phyloP scores from a whole-genome alignment of 352 stramenopile genomes.

The Pythium myriotylum region DNA sequence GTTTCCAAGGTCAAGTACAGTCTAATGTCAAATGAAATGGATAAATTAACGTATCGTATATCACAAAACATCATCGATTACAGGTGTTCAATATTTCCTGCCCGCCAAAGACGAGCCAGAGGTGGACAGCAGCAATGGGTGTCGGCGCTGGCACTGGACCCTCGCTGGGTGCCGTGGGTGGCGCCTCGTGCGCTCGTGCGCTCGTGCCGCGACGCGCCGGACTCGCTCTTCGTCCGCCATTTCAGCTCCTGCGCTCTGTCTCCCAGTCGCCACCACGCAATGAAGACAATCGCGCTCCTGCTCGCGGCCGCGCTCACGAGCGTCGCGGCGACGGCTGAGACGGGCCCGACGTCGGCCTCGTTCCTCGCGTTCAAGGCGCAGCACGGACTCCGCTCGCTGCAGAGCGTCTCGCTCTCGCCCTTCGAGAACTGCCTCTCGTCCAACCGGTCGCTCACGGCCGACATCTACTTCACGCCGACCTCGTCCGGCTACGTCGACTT shows the following conservation, averaged over 20 bases:
- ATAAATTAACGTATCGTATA: too few relatives aligned
- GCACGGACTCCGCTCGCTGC: conserved; percentile 14
- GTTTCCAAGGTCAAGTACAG: too few relatives aligned
- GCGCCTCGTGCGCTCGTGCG: background rate
- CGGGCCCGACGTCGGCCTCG: conserved; percentile 12
- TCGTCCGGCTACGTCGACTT: conserved; percentile 42
- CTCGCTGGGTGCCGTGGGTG: background rate
- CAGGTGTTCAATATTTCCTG: conserved; percentile 1
- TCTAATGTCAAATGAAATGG: too few relatives aligned
- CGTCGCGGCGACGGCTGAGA: background rate
- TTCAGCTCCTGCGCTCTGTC: background rate
- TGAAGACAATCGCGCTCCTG: background rate
- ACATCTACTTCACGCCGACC: conserved; percentile 27
- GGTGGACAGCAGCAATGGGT: background rate
- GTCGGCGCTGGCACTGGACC: background rate
- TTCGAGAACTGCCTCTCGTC: conserved; percentile 25
- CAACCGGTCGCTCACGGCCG: conserved; percentile 19
- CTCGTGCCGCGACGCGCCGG: too few relatives aligned
- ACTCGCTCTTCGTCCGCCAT: too few relatives aligned
- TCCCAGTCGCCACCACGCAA: background rate
- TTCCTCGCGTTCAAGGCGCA: conserved; percentile 22
- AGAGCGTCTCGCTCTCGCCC: conserved; percentile 10
- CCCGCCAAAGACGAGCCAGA: background rate
- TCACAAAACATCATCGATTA: too few relatives aligned
- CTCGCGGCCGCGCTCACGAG: background rate